Evolutionary conservation across 768 basidiomycete genomes (phyloP).

Genomic region (Leccinum sublutescens): DNA sequence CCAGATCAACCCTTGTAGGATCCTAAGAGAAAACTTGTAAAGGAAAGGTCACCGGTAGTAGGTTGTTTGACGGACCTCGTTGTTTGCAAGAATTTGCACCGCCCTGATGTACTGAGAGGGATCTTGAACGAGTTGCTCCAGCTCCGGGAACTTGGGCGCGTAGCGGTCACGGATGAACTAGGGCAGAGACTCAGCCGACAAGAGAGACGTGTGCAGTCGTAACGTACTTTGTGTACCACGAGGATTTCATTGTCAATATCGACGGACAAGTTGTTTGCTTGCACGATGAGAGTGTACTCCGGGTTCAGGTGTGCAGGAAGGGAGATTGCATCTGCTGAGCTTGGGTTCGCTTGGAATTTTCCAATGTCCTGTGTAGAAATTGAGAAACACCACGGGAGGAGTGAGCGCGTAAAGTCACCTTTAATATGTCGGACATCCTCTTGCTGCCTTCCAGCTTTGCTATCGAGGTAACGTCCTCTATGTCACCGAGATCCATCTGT

Average conservation of each 20-base stretch:
- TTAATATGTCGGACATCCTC: conserved; percentile 82
- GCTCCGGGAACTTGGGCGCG: conserved; percentile 90
- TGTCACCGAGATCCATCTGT: conserved; percentile 82
- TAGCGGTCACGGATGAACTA: conserved; percentile 99
- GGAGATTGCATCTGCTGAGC: conserved; percentile 73
- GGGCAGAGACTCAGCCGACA: conserved; percentile 8
- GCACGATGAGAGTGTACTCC: conserved; percentile 94
- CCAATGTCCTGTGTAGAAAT: conserved; percentile 70
- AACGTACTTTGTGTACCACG: conserved; percentile 85
- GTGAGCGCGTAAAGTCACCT: conserved; percentile 42
- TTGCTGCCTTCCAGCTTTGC: conserved; percentile 89
- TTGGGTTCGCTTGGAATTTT: conserved; percentile 79
- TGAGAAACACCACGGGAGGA: background rate
- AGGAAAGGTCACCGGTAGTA: background rate
- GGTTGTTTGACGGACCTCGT: conserved; percentile 47
- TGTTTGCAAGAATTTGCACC: conserved; percentile 84
- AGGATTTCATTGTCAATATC: conserved; percentile 98
- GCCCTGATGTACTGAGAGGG: conserved; percentile 91
- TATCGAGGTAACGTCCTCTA: conserved; percentile 85
- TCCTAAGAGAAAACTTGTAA: conserved; percentile 48
- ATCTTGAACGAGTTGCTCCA: conserved; percentile 92
- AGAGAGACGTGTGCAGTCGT: conserved; percentile 1
- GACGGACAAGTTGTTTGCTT: conserved; percentile 96
- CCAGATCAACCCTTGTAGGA: conserved; percentile 80
- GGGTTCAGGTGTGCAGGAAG: conserved; percentile 85